Percentiles rank a stretch among this genome's conserved stretches.
Evolutionary conservation across 331 rosid genomes (phyloP).

Genomic region (Cucumis variabilis): DNA sequence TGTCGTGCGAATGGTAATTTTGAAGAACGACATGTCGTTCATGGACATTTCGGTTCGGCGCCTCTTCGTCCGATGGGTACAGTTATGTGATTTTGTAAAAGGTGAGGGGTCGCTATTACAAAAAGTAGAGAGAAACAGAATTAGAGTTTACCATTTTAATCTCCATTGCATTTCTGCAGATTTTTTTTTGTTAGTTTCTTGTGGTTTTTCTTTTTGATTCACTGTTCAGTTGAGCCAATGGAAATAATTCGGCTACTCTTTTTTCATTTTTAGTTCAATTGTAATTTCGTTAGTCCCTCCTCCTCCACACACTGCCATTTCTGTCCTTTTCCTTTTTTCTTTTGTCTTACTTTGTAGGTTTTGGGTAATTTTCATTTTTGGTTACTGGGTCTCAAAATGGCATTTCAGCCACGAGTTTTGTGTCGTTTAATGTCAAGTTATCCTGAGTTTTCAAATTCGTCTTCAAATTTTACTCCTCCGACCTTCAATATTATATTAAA

Average conservation of each 20-base stretch:
- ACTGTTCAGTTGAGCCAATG: not conserved
- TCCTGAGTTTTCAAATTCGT: too few relatives aligned
- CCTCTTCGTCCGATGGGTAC: conserved; percentile 32
- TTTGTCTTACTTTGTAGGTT: too few relatives aligned
- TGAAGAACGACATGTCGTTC: conserved; percentile 15
- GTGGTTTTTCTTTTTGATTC: not conserved
- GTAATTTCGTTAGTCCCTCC: not conserved
- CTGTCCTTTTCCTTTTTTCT: not conserved
- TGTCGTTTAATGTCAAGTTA: too few relatives aligned
- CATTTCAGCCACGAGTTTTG: too few relatives aligned
- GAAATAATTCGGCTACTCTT: not conserved
- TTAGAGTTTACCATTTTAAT: not conserved
- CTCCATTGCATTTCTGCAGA: not conserved
- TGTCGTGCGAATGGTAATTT: conserved; percentile 3
- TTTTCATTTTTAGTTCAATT: not conserved
- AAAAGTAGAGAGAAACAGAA: not conserved
- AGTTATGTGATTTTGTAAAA: conserved; percentile 19
- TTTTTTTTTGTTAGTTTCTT: not conserved
- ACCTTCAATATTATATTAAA: too few relatives aligned
- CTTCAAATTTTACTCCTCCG: too few relatives aligned
- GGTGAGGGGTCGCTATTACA: too few relatives aligned
- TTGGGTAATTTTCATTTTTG: too few relatives aligned
- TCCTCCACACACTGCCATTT: not conserved
- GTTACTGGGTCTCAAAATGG: too few relatives aligned
- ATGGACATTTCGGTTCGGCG: conserved; percentile 15